These are phyloP conservation scores for Penicillium mononematosum DNA, from an alignment of 495 filamentous ascomycete genomes.

Conservation along the genomic window DNA sequence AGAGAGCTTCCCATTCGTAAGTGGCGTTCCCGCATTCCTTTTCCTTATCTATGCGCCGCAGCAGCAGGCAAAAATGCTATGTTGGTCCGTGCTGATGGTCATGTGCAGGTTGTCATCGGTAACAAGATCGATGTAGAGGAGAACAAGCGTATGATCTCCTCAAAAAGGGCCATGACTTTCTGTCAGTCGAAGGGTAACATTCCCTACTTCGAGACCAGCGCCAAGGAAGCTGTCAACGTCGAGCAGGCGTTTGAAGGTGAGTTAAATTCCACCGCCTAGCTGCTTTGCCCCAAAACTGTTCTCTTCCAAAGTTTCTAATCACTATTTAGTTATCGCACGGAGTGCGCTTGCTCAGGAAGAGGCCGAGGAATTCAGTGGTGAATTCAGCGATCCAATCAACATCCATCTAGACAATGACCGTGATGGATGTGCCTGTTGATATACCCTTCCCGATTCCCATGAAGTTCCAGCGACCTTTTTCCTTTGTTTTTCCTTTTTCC, in stretches of 20 bases:
- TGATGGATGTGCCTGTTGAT: conserved; percentile 87
- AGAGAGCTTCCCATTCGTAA: conserved; percentile 96
- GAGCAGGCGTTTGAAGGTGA: conserved; percentile 97
- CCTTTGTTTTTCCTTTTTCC: conserved; percentile 17
- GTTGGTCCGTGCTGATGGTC: conserved; percentile 8
- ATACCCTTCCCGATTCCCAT: conserved; percentile 30
- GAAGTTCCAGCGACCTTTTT: conserved; percentile 28
- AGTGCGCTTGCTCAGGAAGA: conserved; percentile 96
- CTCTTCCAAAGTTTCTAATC: conserved; percentile 6
- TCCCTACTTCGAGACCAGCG: conserved; percentile 98
- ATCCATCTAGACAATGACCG: conserved; percentile 90
- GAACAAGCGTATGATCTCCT: conserved; percentile 93
- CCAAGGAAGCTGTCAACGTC: conserved; percentile 97
- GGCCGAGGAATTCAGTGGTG: conserved; percentile 84
- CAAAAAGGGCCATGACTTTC: conserved; percentile 93
- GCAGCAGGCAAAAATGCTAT: conserved; percentile 1
- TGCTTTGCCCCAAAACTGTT: neutral
- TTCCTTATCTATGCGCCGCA: neutral
- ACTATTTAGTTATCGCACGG: conserved; percentile 78
- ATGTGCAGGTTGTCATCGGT: conserved; percentile 75
- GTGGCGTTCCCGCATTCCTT: conserved; percentile 26
- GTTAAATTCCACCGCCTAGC: conserved; percentile 9
- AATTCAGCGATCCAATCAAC: conserved; percentile 96
- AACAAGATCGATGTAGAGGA: conserved; percentile 99
- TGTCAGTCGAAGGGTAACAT: conserved; percentile 96